Evolutionary conservation across 257 asterid species (phyloP).

Genomic region (Solanum gandarillasii): DNA sequence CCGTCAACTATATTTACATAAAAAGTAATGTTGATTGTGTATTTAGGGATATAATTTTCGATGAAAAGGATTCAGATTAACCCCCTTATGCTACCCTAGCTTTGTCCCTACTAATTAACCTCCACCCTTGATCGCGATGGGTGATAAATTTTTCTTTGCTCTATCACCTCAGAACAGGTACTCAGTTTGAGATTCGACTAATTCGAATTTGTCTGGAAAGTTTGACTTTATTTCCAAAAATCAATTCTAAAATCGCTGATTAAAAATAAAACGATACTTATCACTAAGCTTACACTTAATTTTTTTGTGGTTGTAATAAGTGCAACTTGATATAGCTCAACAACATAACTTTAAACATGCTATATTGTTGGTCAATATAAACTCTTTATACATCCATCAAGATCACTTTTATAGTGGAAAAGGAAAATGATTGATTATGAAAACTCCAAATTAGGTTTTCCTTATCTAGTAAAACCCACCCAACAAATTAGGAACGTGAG

Average conservation of each 20-base stretch:
- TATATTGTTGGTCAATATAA: neutral
- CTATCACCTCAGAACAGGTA: rapidly evolving
- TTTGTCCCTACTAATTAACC: neutral
- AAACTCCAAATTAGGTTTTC: neutral
- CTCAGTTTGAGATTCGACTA: neutral
- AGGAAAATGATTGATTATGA: neutral
- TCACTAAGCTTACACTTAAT: neutral
- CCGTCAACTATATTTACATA: neutral
- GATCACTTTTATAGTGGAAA: neutral
- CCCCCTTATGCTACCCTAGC: neutral
- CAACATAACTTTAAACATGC: neutral
- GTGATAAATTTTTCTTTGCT: neutral
- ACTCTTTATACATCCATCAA: neutral
- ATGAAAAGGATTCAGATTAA: neutral
- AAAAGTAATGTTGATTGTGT: neutral
- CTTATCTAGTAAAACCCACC: neutral
- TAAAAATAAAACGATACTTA: neutral
- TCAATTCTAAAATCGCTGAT: rapidly evolving
- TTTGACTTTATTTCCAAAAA: rapidly evolving
- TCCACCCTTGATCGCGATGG: neutral
- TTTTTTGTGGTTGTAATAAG: neutral
- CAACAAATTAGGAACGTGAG: neutral
- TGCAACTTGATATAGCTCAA: neutral
- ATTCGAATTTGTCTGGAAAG: rapidly evolving
- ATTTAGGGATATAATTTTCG: rapidly evolving